Evolutionary conservation across 768 basidiomycete genomes (phyloP).

Genomic region (Cantharellus cinnabarinus): DNA sequence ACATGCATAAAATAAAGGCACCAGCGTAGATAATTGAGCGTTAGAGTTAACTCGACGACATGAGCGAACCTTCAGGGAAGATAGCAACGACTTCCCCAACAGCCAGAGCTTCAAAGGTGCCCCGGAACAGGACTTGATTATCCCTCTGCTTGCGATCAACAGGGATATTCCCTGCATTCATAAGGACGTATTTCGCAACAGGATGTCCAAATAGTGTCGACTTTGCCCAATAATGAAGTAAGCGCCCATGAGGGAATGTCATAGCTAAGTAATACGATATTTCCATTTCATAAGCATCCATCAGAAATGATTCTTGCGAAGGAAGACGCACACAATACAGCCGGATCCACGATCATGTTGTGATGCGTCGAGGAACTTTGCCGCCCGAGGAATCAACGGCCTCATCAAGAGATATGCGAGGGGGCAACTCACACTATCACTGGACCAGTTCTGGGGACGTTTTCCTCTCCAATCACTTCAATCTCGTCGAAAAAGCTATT

Average conservation of each 20-base stretch:
- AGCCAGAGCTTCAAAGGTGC: conserved; percentile 71
- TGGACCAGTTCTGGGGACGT: conserved; percentile 75
- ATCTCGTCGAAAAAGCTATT: conserved; percentile 80
- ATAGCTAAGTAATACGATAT: conserved; percentile 11
- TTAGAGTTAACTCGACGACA: conserved; percentile 25
- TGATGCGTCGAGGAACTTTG: conserved; percentile 67
- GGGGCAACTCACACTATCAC: conserved; percentile 60
- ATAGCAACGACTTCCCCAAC: conserved; percentile 72
- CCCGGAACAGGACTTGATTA: conserved; percentile 67
- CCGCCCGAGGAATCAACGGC: conserved; percentile 3
- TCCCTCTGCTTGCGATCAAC: conserved; percentile 92
- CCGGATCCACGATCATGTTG: conserved; percentile 90
- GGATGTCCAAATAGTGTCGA: conserved; percentile 75
- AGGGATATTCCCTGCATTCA: conserved; percentile 89
- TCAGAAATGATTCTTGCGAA: conserved; percentile 4
- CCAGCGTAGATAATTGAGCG: neutral
- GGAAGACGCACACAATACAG: conserved; percentile 44
- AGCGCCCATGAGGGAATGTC: conserved; percentile 54
- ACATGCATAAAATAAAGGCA: conserved; percentile 5
- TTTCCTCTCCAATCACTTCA: conserved; percentile 67
- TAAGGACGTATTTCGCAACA: conserved; percentile 46
- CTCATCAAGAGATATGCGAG: neutral
- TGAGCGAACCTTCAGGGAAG: conserved; percentile 57
- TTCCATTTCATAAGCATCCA: neutral
- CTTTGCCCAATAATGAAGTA: conserved; percentile 90